A percentile compares a stretch with the other conserved stretches of the same genome.
Evolutionary conservation across 805 yeast genomes (phyloP).

Genomic region (Nakazawaea wickerhamii): DNA sequence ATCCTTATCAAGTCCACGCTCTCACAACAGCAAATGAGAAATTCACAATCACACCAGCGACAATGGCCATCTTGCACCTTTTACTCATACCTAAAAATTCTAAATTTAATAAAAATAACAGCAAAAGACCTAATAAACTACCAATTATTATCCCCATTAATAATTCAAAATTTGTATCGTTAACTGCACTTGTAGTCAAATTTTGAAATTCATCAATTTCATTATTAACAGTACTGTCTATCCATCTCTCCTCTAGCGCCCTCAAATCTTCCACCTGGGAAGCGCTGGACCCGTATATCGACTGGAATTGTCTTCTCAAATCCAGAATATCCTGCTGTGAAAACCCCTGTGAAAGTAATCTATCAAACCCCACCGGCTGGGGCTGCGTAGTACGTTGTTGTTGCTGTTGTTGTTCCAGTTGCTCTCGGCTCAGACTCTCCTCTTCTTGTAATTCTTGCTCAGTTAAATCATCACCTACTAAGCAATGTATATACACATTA

Average conservation of each 20-base stretch:
- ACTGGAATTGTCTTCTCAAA: conserved; percentile 68
- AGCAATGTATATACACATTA: conserved; percentile 68
- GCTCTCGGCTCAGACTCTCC: conserved; percentile 46
- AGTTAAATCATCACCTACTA: conserved; percentile 62
- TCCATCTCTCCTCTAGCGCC: conserved; percentile 83
- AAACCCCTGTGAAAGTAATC: conserved; percentile 79
- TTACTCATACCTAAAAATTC: conserved; percentile 52
- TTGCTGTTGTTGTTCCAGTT: conserved; percentile 46
- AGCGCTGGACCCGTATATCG: conserved; percentile 49
- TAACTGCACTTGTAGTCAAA: conserved; percentile 24
- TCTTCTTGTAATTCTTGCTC: conserved; percentile 54
- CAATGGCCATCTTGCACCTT: conserved; percentile 60
- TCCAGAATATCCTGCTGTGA: conserved; percentile 69
- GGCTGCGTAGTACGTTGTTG: conserved; percentile 47
- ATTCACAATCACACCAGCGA: conserved; percentile 68
- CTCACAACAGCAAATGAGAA: conserved; percentile 59
- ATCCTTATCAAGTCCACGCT: conserved; percentile 30
- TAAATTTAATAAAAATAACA: conserved; percentile 56
- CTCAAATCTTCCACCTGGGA: conserved; percentile 46
- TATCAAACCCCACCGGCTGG: conserved; percentile 79
- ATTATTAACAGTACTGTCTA: conserved; percentile 65
- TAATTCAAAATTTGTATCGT: conserved; percentile 52
- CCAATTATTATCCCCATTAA: conserved; percentile 71
- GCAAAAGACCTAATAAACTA: conserved; percentile 66
- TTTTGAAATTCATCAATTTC: conserved; percentile 43